Evolutionary conservation across 2,329 filamentous ascomycete species (phyloP).

Genomic region (Coniochaeta hoffmannii): DNA sequence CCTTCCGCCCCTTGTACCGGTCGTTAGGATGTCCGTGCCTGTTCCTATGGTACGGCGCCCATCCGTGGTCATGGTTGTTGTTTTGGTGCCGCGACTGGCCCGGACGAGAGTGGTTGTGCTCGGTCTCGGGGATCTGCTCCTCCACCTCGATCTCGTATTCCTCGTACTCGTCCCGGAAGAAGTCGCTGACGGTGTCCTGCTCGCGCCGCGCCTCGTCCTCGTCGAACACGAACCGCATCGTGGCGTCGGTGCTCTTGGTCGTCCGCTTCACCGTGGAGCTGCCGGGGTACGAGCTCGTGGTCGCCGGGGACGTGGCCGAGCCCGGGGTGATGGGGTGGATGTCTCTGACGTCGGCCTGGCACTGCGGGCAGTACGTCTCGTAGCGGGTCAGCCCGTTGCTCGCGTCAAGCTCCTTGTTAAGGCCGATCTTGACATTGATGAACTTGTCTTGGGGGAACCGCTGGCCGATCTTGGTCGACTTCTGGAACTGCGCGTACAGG

Average conservation of each 20-base stretch:
- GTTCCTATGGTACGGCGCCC: slow-evolving; percentile 14
- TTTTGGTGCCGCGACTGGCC: slow-evolving; percentile 9
- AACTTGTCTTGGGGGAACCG: slow-evolving; percentile 69
- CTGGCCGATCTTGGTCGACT: slow-evolving; percentile 65
- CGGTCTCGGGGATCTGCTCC: slow-evolving; percentile 39
- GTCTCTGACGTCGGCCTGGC: slow-evolving; percentile 31
- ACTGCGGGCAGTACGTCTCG: slow-evolving; percentile 50
- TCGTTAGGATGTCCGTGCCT: slow-evolving; percentile 10
- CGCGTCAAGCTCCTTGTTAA: slow-evolving; percentile 71
- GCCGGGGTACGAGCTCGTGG: slow-evolving; percentile 28
- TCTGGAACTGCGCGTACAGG: slow-evolving; percentile 79
- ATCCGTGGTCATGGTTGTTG: slow-evolving; percentile 13
- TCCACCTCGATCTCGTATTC: slow-evolving; percentile 75
- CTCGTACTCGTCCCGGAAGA: slow-evolving; percentile 67
- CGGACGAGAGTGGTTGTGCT: slow-evolving; percentile 10
- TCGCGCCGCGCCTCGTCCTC: slow-evolving; percentile 67
- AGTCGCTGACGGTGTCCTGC: slow-evolving; percentile 56
- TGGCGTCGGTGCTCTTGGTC: slow-evolving; percentile 53
- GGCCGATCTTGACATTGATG: slow-evolving; percentile 75
- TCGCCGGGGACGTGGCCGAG: slow-evolving; percentile 31
- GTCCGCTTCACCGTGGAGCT: slow-evolving; percentile 31
- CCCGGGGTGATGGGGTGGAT: slow-evolving; percentile 25
- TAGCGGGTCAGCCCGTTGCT: slow-evolving; percentile 55
- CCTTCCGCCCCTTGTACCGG: slow-evolving; percentile 13
- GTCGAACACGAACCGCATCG: slow-evolving; percentile 85